Conservation (phyloP, 2,329 filamentous ascomycete species). For the Rugonectria rugulosa region DNA sequence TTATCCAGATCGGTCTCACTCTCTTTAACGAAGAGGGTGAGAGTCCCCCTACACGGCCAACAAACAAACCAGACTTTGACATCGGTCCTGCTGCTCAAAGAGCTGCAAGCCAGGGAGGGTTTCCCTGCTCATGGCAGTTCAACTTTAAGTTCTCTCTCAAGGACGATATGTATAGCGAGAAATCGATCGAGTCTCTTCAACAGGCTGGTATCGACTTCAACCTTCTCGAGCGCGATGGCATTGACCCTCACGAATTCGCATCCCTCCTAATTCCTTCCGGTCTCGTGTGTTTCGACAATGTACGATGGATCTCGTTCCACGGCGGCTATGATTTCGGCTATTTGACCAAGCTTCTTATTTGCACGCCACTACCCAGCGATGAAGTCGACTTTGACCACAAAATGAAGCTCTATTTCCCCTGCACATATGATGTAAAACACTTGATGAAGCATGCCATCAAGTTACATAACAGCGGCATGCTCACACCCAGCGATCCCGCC, state of each 20-base stretch:
- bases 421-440: conserved; percentile 95
- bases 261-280: conserved; percentile 91
- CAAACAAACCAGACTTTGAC: conserved; percentile 53
- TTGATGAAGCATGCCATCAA: conserved; percentile 89
- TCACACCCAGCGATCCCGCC: conserved; percentile 68
- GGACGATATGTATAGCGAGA: conserved; percentile 97
- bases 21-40: conserved; percentile 92
- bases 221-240: conserved; percentile 84
- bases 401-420: conserved; percentile 92
- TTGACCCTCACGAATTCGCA: conserved; percentile 89
- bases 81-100: conserved; percentile 48
- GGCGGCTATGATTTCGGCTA: conserved; percentile 99
- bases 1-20: conserved; percentile 95
- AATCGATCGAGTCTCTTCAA: conserved; percentile 89
- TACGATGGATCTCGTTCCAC: conserved; percentile 97
- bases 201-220: conserved; percentile 93
- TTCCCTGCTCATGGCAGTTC: conserved; percentile 97
- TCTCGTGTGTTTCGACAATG: conserved; percentile 84
- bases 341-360: conserved; percentile 90
- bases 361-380: conserved; percentile 83
- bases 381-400: conserved; percentile 89
- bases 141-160: conserved; percentile 97
- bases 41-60: conserved; percentile 75
- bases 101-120: conserved; percentile 55
- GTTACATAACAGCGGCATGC: conserved; percentile 69